phyloP scores from a whole-genome alignment of 768 basidiomycete genomes.

The Auricularia auricula-judae region DNA sequence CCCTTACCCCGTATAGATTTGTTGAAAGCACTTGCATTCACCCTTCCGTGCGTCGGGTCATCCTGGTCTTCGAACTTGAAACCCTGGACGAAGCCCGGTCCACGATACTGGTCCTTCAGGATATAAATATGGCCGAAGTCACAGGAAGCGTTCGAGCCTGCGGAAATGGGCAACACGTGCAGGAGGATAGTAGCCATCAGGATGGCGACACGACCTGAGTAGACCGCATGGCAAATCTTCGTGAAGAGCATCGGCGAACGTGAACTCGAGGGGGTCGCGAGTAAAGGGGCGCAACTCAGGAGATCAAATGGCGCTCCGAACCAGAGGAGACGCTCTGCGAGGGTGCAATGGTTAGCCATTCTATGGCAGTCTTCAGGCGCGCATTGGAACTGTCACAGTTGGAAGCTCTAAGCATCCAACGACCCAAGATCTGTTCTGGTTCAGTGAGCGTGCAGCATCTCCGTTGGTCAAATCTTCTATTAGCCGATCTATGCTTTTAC shows the following conservation, averaged over 20 bases:
- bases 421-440: too few relatives aligned
- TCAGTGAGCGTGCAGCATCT: background rate
- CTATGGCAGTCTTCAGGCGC: too few relatives aligned
- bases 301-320: too few relatives aligned
- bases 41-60: constrained; percentile 59
- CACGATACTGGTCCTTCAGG: constrained; percentile 21
- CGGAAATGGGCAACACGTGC: background rate
- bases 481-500: background rate
- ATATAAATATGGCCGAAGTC: constrained; percentile 10
- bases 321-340: too few relatives aligned
- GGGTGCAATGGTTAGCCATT: too few relatives aligned
- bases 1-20: background rate
- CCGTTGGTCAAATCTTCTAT: background rate
- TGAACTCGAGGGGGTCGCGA: too few relatives aligned
- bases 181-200: background rate
- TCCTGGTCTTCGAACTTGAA: constrained; percentile 40
- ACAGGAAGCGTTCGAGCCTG: background rate
- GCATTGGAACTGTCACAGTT: too few relatives aligned
- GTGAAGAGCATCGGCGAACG: too few relatives aligned
- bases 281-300: too few relatives aligned
- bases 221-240: too few relatives aligned
- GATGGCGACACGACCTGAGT: background rate
- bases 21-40: constrained; percentile 12
- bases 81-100: constrained; percentile 31
- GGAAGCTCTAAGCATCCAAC: too few relatives aligned